Base-by-base conservation (phyloP, 2,329 filamentous ascomycete genomes). In the Sphaerostilbella broomeana region DNA sequence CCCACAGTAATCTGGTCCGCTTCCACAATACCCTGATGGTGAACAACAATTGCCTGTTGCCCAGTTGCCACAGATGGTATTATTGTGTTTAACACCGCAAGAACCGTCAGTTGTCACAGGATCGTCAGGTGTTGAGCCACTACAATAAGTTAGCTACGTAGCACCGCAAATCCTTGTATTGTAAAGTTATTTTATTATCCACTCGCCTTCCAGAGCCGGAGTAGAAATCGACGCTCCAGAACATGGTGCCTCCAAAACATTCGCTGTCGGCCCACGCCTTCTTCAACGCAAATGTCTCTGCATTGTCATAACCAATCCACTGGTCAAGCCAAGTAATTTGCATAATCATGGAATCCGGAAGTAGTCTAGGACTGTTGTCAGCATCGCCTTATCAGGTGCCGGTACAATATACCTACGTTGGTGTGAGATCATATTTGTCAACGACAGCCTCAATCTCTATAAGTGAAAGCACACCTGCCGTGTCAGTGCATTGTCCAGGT, bases 401-500 rank as follows among this genome's bases (percentile, higher is more conserved):
- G 30, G 16, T 15, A 20, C 19, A 10, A 33, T 6, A 30, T 18
- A 21, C 30, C 21, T 21, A 33, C 30, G 30, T 33, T 18, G 30
- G 30, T 20, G 17, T 21, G 18, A 33, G 30, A 33, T 21, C 10
- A 15, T 33, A 5, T 33, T 33, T 13, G 10, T 43, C 30, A n/a
- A 63, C 58, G 0, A 59, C n/a, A 0, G 48, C 28, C 20, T 58
- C 31, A 17, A 63, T 61, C 45, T 63, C 58, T 1, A 45, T 27
- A 0, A 56, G 41, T 0, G 56, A 58, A 44, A 62, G 51, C 1
- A 61, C 54, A 3, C 62, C 60, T 0, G 32, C 42, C 4, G 30
- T 42, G 29, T 51, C 49, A 2, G 57, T 59, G 35, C 59, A 63
- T 2, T 30, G 17, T 0, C 35, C 59, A 1, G 58, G 47, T n/a